These are phyloP conservation scores for Parvularia atlantis DNA, from an alignment of 78 protist genomes.

Conservation along the genomic window DNA sequence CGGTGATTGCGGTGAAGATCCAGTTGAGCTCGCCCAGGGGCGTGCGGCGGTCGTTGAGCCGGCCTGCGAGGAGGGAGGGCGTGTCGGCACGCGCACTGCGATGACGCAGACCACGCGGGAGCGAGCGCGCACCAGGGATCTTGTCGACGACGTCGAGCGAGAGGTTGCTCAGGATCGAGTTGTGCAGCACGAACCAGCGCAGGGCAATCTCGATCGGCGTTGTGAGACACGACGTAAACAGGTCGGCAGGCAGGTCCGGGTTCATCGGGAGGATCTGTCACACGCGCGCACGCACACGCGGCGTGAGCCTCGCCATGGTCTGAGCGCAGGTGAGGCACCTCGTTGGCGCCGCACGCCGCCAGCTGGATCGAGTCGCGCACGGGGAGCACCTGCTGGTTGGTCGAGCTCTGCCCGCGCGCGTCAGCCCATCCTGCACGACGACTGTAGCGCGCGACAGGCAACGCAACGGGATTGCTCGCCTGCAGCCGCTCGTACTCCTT, in stretches of 20 bases:
- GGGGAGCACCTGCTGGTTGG: no score
- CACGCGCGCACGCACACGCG: no score
- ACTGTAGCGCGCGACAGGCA: neutral
- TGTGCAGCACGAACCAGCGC: constrained; percentile 33
- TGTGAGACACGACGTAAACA: constrained; percentile 95
- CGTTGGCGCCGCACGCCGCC: constrained; percentile 84
- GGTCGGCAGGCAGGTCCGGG: constrained; percentile 91
- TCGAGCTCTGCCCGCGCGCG: no score
- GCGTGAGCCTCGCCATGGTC: no score
- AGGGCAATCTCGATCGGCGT: constrained; percentile 91
- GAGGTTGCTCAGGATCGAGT: no score
- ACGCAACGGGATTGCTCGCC: neutral
- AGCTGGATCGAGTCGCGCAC: constrained; percentile 62
- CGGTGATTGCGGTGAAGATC: constrained; percentile 98
- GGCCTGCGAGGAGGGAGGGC: constrained; percentile 52
- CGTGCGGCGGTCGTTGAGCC: constrained; percentile 64
- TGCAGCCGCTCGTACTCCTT: neutral
- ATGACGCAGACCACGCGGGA: no score
- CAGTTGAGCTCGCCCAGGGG: constrained; percentile 90
- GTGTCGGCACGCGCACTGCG: no score
- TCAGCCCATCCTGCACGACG: no score
- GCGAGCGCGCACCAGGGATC: no score
- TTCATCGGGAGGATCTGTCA: constrained; percentile 77
- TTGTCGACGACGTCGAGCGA: no score
- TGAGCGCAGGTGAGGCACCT: no score